Conservation (phyloP, 208 protist species). For the Borovskyia barvae region DNA sequence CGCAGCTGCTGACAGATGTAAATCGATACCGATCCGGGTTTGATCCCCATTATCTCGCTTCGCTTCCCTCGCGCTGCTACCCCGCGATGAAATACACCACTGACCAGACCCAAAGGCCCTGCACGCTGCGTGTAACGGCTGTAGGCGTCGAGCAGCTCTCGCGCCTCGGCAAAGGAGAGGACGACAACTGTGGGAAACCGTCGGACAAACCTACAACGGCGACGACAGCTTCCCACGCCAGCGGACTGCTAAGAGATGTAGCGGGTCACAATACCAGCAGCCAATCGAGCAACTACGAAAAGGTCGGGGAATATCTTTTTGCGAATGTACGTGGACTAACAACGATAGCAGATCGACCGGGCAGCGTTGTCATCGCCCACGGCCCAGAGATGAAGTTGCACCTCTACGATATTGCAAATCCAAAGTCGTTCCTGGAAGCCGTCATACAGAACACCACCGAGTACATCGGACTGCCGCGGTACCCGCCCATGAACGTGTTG, state of each 20-base stretch:
- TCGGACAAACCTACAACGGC: not conserved
- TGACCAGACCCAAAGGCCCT: slow-evolving; percentile 36
- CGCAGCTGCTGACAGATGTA: slow-evolving; percentile 84
- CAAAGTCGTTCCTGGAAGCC: slow-evolving; percentile 30
- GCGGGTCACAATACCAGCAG: no score
- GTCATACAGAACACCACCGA: slow-evolving; percentile 35
- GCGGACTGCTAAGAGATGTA: not conserved
- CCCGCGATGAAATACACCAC: slow-evolving; percentile 52
- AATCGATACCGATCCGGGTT: slow-evolving; percentile 65
- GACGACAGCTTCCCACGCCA: not conserved
- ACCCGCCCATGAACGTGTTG: slow-evolving; percentile 43
- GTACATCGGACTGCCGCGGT: slow-evolving; percentile 64
- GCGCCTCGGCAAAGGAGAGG: not conserved
- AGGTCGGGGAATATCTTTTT: slow-evolving; percentile 77
- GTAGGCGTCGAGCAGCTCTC: slow-evolving; percentile 48
- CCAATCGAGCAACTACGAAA: not conserved
- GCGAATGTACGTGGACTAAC: slow-evolving; percentile 69
- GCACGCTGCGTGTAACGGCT: slow-evolving; percentile 57
- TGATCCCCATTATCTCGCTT: slow-evolving; percentile 34
- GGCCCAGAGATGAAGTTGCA: slow-evolving; percentile 74
- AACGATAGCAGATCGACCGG: slow-evolving; percentile 38
- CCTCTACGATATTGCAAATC: slow-evolving; percentile 45
- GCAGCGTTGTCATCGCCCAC: slow-evolving; percentile 72
- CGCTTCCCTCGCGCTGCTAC: slow-evolving; percentile 30
- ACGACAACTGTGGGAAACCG: no score